These are phyloP conservation scores for Fusarium chaquense DNA, from an alignment of 2,329 filamentous ascomycete species.

Conservation along the genomic window DNA sequence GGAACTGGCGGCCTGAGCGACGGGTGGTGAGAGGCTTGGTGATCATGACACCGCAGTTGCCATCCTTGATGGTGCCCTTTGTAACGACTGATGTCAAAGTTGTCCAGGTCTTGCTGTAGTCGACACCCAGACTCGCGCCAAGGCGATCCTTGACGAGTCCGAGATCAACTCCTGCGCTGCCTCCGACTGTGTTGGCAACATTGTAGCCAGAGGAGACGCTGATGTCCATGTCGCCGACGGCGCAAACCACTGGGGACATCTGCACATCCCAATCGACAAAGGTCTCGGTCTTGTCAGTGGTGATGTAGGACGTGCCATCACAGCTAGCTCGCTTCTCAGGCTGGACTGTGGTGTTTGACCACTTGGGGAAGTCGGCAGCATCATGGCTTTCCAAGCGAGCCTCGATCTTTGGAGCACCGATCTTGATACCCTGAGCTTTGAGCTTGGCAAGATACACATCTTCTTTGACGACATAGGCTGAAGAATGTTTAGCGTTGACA, in stretches of 20 bases:
- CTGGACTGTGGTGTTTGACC: background rate
- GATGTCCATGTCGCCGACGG: background rate
- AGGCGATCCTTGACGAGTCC: background rate
- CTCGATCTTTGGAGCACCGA: background rate
- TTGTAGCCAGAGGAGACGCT: background rate
- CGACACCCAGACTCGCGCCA: background rate
- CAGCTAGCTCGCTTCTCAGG: background rate
- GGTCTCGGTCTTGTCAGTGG: background rate
- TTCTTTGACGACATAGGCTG: background rate
- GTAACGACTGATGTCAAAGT: slow-evolving; percentile 1
- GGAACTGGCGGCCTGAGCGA: background rate
- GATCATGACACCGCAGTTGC: background rate
- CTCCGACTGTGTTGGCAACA: background rate
- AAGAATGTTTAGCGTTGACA: background rate
- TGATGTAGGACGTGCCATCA: background rate
- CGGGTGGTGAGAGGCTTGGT: background rate
- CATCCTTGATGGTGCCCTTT: background rate
- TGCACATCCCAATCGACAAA: slow-evolving; percentile 4
- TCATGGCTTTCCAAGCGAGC: background rate
- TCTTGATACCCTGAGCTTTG: background rate
- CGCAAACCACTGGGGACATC: background rate
- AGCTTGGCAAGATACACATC: background rate
- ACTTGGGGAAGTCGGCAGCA: no score
- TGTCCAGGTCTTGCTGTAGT: background rate
- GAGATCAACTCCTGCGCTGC: background rate